Conservation (phyloP, 306 rosid genomes). For the Quercus cerris region DNA sequence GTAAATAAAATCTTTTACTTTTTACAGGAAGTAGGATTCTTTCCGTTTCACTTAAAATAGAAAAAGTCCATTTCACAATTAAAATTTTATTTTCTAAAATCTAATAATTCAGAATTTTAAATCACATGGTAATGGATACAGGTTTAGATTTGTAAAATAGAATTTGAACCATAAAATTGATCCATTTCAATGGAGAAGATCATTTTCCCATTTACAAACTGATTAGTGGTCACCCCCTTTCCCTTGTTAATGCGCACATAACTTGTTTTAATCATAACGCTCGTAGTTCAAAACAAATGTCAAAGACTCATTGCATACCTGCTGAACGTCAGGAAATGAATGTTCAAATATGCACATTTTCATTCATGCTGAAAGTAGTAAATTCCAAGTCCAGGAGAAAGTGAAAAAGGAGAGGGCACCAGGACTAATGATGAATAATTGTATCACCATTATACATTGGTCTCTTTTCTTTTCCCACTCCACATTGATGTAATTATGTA, state of each 20-base stretch:
- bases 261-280: neutral
- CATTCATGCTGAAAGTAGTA: neutral
- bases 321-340: neutral
- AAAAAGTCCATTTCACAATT: no score
- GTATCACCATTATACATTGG: neutral
- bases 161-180: no score
- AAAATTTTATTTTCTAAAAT: no score
- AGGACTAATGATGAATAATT: constrained; percentile 5
- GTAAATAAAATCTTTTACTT: no score
- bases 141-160: no score
- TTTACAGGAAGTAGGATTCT: no score
- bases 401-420: neutral
- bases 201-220: no score
- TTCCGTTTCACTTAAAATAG: no score
- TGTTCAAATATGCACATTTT: neutral
- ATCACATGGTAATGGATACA: no score
- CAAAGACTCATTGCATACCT: neutral
- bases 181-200: no score
- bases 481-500: constrained; percentile 24
- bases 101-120: no score
- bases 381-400: neutral
- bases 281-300: neutral
- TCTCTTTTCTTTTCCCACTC: constrained; percentile 8
- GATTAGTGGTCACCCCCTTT: neutral
- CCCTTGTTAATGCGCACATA: neutral